These are phyloP conservation scores for Boletus vinaceobasis DNA, from an alignment of 768 basidiomycete species.

Conservation along the genomic window DNA sequence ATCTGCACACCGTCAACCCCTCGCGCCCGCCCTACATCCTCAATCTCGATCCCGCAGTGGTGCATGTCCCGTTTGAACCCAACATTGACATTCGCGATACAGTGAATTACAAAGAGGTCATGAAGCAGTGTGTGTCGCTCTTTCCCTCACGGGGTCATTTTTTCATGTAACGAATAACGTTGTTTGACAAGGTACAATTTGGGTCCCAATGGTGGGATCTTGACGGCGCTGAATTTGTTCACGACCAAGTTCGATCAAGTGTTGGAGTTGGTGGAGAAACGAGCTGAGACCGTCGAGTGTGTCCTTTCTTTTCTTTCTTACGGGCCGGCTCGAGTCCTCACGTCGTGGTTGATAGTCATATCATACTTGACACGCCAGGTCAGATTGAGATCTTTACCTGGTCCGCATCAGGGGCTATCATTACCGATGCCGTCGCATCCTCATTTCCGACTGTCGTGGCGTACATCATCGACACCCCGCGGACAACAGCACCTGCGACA, in stretches of 20 bases:
- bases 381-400: constrained; percentile 99
- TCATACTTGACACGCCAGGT: constrained; percentile 95
- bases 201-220: constrained; percentile 95
- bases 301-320: constrained; percentile 24
- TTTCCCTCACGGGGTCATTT: constrained; percentile 16
- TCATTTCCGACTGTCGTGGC: constrained; percentile 93
- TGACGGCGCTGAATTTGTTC: constrained; percentile 96
- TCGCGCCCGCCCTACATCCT: constrained; percentile 87
- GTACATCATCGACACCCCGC: constrained; percentile 95
- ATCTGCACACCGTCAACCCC: constrained; percentile 69
- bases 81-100: constrained; percentile 99
- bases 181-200: constrained; percentile 76
- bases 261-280: constrained; percentile 83
- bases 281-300: constrained; percentile 85
- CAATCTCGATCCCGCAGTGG: constrained; percentile 96
- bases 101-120: constrained; percentile 95
- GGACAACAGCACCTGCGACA: constrained; percentile 91
- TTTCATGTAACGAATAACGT: constrained; percentile 14
- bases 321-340: neutral
- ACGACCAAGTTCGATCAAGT: constrained; percentile 99
- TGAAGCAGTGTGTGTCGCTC: constrained; percentile 89
- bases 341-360: constrained; percentile 53
- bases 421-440: constrained; percentile 94
- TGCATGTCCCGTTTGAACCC: constrained; percentile 86
- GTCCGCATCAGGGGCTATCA: constrained; percentile 98